Conservation (phyloP, 148 eudicot genomes). For the Rhododendron ferrugineum region DNA sequence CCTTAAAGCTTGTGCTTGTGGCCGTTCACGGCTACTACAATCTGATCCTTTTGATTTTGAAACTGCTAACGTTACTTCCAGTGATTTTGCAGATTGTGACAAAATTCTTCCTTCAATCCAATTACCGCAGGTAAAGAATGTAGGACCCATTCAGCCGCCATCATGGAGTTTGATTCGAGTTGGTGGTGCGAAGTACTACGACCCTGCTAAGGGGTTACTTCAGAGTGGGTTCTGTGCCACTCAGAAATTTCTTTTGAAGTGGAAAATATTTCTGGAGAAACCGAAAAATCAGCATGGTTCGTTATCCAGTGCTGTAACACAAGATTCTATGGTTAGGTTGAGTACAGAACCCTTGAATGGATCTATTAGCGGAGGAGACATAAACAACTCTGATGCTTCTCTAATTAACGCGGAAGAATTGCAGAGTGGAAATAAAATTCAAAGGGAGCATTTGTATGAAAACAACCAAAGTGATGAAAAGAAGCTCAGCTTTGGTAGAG, state of each 20-base stretch:
- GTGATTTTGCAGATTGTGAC: slow-evolving; percentile 68
- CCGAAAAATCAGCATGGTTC: slow-evolving; percentile 34
- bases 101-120: slow-evolving; percentile 63
- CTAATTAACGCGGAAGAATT: slow-evolving; percentile 18
- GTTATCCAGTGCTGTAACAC: slow-evolving; percentile 30
- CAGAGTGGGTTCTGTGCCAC: slow-evolving; percentile 76
- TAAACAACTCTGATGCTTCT: slow-evolving; percentile 24
- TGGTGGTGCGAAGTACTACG: slow-evolving; percentile 70
- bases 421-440: slow-evolving; percentile 32
- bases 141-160: slow-evolving; percentile 39
- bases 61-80: slow-evolving; percentile 57
- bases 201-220: slow-evolving; percentile 76
- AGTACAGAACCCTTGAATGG: slow-evolving; percentile 27
- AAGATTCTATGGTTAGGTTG: slow-evolving; percentile 29
- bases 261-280: slow-evolving; percentile 68
- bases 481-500: slow-evolving; percentile 47
- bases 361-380: slow-evolving; percentile 22
- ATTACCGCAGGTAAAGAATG: slow-evolving; percentile 42
- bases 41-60: slow-evolving; percentile 88
- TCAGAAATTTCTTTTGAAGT: slow-evolving; percentile 72
- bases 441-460: slow-evolving; percentile 28
- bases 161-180: slow-evolving; percentile 74
- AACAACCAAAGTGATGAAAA: slow-evolving; percentile 36
- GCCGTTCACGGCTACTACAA: slow-evolving; percentile 58
- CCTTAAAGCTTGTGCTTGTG: slow-evolving; percentile 99